Conservation (phyloP, 176 grass and related monocot species). For the Elymus sibiricus region DNA sequence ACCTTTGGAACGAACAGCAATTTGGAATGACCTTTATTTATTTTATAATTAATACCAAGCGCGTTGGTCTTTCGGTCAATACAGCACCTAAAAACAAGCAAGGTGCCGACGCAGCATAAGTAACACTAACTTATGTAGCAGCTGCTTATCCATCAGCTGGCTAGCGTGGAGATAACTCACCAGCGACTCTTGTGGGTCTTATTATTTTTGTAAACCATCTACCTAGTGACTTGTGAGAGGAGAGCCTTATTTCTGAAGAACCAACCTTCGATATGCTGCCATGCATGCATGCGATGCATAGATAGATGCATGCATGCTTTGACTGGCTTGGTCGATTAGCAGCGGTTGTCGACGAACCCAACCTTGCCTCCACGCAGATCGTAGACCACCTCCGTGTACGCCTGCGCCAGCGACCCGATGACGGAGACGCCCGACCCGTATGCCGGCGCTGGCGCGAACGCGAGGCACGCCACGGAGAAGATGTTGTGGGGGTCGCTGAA, state of each 20-base stretch:
- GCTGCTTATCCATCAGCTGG: too few species aligned
- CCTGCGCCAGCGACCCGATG: slow-evolving; percentile 9
- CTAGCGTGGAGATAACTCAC: background rate
- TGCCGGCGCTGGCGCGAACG: background rate
- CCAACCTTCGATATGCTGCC: too few species aligned
- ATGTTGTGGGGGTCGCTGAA: background rate
- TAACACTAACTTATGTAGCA: too few species aligned
- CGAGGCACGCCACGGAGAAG: slow-evolving; percentile 33
- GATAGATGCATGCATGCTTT: background rate
- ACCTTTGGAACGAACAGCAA: background rate
- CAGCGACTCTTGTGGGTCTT: too few species aligned
- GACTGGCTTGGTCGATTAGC: background rate
- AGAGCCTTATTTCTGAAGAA: background rate
- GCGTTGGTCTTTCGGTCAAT: too few species aligned
- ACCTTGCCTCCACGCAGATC: slow-evolving; percentile 15
- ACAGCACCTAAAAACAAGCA: too few species aligned
- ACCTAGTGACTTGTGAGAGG: background rate
- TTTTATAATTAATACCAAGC: background rate
- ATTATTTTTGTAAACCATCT: background rate
- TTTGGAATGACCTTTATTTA: background rate
- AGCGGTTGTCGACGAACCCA: slow-evolving; percentile 7
- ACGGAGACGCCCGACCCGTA: background rate
- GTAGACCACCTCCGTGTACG: slow-evolving; percentile 19
- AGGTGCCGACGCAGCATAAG: background rate
- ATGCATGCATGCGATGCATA: background rate